Evolutionary conservation across 306 rosid genomes (phyloP), one percentile per base, ranked within the genome.

Genomic region (Rosa persica): DNA sequence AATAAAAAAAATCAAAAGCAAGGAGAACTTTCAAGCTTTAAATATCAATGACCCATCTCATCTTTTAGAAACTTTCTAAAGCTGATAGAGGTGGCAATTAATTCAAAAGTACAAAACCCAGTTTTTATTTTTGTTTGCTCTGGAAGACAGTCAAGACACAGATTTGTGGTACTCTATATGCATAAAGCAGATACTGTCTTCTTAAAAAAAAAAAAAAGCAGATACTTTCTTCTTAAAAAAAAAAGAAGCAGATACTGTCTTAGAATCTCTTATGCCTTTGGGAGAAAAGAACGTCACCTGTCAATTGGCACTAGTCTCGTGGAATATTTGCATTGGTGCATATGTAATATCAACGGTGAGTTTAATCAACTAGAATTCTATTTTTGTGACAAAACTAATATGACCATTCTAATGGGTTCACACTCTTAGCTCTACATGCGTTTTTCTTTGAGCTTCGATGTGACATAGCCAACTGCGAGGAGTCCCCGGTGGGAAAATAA

Each of bases 241-340:
- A 30, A 30, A 30, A 30, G 30, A 49, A 65, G 43, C 51, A 54
- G 70, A 80, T 66, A 43, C 49, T 49, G 62, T 39, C 1, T 39
- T 10, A 67, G 75, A 80, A 80, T 54, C 62, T 9, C 40, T 38
- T 39, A 12, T 64, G 30, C 61, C 49, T 76, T 62, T 61, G 5
- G 47, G 44, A 47, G 15, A 76, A 76, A 34, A 57, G 47, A 75
- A 16, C 51, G 22, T 48, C 12, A 44, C 27, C 40, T 67, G 30
- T 68, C 70, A 19, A 30, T 57, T 39, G 44, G 71, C 23, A 20
- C 11, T 4, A 36, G 20, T 64, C 22, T 57, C 36, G 58, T 52
- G 64, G 30, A 57, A 57, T 57, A 57, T 22, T 19, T 55, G 25
- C 5, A 52, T 30, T 30, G 36, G 36, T 30, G 36, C 3, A 3